A percentile compares a stretch with the other conserved stretches of the same genome.
Evolutionary conservation across 2,329 filamentous ascomycete genomes (phyloP).

Genomic region (Botrytis fabae): DNA sequence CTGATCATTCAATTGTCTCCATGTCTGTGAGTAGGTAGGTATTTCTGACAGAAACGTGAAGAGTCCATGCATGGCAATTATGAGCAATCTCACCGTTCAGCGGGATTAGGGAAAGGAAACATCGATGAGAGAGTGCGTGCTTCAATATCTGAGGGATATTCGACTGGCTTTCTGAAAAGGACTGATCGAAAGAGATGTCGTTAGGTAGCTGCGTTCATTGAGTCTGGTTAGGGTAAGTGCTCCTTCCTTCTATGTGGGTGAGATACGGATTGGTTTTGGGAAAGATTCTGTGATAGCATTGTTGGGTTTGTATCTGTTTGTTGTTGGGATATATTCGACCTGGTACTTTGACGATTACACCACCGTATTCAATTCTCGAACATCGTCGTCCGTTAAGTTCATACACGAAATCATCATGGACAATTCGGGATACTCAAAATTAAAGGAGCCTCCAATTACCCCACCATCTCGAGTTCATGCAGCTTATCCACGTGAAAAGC

Average conservation of each 20-base stretch:
- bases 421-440: conserved; percentile 16
- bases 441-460: conserved; percentile 19
- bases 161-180: background rate
- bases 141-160: no score
- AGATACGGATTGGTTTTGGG: background rate
- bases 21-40: background rate
- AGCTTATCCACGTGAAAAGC: conserved; percentile 23
- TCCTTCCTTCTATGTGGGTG: background rate
- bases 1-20: background rate
- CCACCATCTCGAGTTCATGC: conserved; percentile 20
- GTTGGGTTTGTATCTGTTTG: background rate
- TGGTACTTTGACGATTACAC: background rate
- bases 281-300: no score
- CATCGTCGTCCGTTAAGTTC: background rate
- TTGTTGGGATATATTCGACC: no score
- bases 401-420: conserved; percentile 7
- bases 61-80: background rate
- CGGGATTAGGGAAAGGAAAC: accelerated
- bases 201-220: background rate
- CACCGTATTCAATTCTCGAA: no score
- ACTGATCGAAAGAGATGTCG: background rate
- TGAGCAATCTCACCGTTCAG: background rate
- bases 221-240: background rate
- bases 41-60: background rate
- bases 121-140: background rate